Conservation (phyloP, 1,284 basidiomycete genomes). For the Peniophora sp. region DNA sequence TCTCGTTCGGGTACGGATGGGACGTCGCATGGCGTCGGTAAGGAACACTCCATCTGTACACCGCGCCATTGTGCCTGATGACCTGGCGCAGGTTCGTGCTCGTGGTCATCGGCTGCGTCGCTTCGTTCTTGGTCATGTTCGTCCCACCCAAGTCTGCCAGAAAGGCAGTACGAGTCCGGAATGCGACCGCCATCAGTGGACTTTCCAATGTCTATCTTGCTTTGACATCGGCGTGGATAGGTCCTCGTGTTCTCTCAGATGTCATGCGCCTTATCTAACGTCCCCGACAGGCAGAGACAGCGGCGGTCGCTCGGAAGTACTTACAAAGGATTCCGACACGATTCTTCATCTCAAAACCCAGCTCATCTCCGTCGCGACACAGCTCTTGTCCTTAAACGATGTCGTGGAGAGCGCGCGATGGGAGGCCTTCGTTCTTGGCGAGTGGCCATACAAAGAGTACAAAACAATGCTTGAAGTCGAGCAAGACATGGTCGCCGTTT, state of each 20-base stretch:
- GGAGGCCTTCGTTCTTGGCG: slow-evolving; percentile 41
- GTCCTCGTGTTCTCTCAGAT: not conserved
- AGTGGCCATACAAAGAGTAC: slow-evolving; percentile 44
- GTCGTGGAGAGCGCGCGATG: slow-evolving; percentile 34
- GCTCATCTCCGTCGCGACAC: slow-evolving; percentile 25
- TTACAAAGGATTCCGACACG: slow-evolving; percentile 12
- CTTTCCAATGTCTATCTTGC: slow-evolving; percentile 33
- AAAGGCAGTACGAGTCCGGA: slow-evolving; percentile 37
- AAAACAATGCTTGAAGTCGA: slow-evolving; percentile 30
- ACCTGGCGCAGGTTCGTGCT: not conserved
- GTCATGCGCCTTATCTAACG: slow-evolving; percentile 3
- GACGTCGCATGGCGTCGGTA: slow-evolving; percentile 22
- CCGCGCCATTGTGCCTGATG: slow-evolving; percentile 3
- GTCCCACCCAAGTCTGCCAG: slow-evolving; percentile 43
- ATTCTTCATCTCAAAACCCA: slow-evolving; percentile 19
- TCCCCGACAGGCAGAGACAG: slow-evolving; percentile 9
- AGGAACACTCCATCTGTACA: slow-evolving; percentile 38
- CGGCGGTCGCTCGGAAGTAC: slow-evolving; percentile 9
- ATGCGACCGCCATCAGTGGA: slow-evolving; percentile 30
- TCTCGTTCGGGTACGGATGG: slow-evolving; percentile 46
- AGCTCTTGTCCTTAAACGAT: slow-evolving; percentile 27
- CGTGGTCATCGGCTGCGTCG: slow-evolving; percentile 27
- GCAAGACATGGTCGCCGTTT: slow-evolving; percentile 31
- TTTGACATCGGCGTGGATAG: slow-evolving; percentile 39
- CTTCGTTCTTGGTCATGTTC: slow-evolving; percentile 41